Conservation (phyloP, 1,284 basidiomycete species). For the Ceratobasidium sp. region DNA sequence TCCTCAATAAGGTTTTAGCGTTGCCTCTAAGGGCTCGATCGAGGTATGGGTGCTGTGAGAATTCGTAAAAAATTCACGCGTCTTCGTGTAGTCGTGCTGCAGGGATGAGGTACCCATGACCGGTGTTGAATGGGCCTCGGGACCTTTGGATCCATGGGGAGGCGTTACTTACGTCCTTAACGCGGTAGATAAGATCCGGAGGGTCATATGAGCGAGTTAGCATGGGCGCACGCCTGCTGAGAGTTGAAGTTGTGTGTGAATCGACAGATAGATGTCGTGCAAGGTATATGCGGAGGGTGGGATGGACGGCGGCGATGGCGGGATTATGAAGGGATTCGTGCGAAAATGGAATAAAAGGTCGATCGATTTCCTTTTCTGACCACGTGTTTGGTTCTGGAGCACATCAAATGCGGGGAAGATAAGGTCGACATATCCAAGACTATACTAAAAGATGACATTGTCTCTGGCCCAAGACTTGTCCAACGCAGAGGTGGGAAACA, state of each 20-base stretch:
- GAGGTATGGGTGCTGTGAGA: no score
- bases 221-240: neutral
- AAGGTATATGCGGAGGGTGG: neutral
- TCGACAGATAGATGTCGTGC: neutral
- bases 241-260: neutral
- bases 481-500: no score
- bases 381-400: slow-evolving; percentile 27
- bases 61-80: no score
- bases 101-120: no score
- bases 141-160: no score
- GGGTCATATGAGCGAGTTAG: neutral
- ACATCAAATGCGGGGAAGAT: slow-evolving; percentile 43
- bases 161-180: no score
- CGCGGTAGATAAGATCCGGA: neutral
- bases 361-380: slow-evolving; percentile 43
- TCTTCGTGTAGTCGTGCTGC: no score
- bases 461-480: neutral
- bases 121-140: no score
- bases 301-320: slow-evolving; percentile 28
- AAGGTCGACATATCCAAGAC: slow-evolving; percentile 28
- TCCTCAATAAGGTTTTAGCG: no score
- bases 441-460: slow-evolving; percentile 46
- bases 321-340: slow-evolving; percentile 1
- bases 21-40: no score
- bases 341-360: slow-evolving; percentile 34